phyloP scores from a whole-genome alignment of 108 stramenopile species.

The Pseudonitzschia multistriata region DNA sequence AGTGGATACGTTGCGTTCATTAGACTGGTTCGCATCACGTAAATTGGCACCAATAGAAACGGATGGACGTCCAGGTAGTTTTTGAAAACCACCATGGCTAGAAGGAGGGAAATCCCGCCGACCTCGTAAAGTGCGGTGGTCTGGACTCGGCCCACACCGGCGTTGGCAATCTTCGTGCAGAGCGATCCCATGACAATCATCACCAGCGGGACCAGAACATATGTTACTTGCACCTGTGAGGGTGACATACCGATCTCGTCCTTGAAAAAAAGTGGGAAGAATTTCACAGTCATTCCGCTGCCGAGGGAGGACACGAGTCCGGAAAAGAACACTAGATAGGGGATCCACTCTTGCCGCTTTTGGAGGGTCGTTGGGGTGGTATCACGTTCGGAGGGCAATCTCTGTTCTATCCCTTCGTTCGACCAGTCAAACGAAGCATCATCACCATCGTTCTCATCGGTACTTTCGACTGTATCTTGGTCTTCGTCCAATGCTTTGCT shows the following conservation, averaged over 20 bases:
- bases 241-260: slow-evolving; percentile 60
- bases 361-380: background rate
- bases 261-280: slow-evolving; percentile 84
- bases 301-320: slow-evolving; percentile 56
- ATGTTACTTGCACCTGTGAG: slow-evolving; percentile 57
- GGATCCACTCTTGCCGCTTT: slow-evolving; percentile 44
- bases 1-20: slow-evolving; percentile 62
- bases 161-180: slow-evolving; percentile 14
- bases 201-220: slow-evolving; percentile 40
- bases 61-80: slow-evolving; percentile 35
- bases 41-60: slow-evolving; percentile 47
- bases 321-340: slow-evolving; percentile 48
- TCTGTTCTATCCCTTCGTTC: background rate
- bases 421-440: background rate
- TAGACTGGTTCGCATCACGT: slow-evolving; percentile 52
- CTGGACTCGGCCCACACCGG: slow-evolving; percentile 44
- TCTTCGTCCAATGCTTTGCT: slow-evolving; percentile 42
- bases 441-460: slow-evolving; percentile 12
- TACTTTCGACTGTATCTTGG: slow-evolving; percentile 5
- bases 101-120: slow-evolving; percentile 38
- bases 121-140: slow-evolving; percentile 39
- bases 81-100: slow-evolving; percentile 49
- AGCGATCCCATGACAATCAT: slow-evolving; percentile 27
- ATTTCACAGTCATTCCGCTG: slow-evolving; percentile 79
- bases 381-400: background rate